Evolutionary conservation across 2,329 filamentous ascomycete species (phyloP), one percentile per base, ranked within the genome.

Genomic region (Pseudopyricularia javanii): DNA sequence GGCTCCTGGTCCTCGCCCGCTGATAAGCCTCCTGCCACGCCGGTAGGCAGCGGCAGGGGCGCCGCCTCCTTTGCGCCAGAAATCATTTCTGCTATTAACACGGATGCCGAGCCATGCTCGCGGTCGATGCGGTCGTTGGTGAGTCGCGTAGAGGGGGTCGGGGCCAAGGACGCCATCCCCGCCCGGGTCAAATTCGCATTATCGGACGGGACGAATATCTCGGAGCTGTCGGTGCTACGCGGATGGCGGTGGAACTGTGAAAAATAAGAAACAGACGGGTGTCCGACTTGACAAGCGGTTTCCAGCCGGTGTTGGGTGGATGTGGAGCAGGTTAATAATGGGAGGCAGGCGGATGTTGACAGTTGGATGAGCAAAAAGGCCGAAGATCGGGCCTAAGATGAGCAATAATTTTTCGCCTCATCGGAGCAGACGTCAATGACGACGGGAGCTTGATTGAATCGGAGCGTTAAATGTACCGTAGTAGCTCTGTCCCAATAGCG

Each of bases 1-100:
- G 72, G 71, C 37, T 74, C 70, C 53, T 70, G 71, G 37, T 74
- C 70, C 53, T 70, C 68, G 54, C 66, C 66, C 52, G 63, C 61
- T 34, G 70, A 68, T 56, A 52, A 24, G 7, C 37, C 28, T 15
- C 35, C 35, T 17, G 37, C 26, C n/a, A 30, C 22, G 26, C 34
- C 49, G n/a, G 20, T 35, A 7, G 49, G 49, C 15, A 51, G 7
- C n/a, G 34, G 34, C 35, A 37, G 12, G 9, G 49, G 24, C 33
- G 40, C 40, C 40, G 40, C 40, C 22, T 45, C 20, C 22, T 66
- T 61, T 30, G 64, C 58, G 7, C 63, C 60, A 4, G 67, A 62
- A 30, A 66, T 60, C 58, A 66, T 64, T 17, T 64, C 64, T 45
- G 58, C 49, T 35, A 43, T 56, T 37, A 55, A 22, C 20, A 62